phyloP scores from a whole-genome alignment of 495 filamentous ascomycete species.

The Penicillium paxilli region DNA sequence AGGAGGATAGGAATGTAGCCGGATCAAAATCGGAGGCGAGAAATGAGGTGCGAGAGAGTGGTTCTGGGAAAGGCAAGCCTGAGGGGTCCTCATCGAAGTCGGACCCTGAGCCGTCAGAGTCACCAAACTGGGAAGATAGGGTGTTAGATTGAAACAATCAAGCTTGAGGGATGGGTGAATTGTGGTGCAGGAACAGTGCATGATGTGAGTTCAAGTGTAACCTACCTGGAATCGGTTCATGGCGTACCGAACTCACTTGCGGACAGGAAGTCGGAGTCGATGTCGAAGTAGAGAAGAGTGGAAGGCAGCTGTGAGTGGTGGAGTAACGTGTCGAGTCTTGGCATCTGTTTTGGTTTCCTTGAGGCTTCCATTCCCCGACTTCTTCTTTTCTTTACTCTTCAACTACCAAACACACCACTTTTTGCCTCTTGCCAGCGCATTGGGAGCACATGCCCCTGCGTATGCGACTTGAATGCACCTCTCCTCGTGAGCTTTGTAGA shows the following conservation, averaged over 20 bases:
- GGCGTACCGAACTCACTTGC: constrained; percentile 6
- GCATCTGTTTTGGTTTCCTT: constrained; percentile 16
- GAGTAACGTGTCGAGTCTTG: constrained; percentile 25
- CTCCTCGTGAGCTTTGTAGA: constrained; percentile 17
- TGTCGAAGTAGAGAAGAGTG: background rate
- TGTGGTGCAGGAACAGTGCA: too few species aligned
- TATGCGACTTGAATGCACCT: constrained; percentile 21
- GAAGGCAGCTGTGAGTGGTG: constrained; percentile 13
- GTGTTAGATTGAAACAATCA: background rate
- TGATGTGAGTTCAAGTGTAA: background rate
- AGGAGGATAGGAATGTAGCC: constrained; percentile 75
- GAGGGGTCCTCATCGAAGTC: constrained; percentile 62
- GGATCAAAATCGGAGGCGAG: constrained; percentile 78
- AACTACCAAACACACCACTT: background rate
- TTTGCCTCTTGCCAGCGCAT: constrained; percentile 14
- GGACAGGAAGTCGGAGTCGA: too few species aligned
- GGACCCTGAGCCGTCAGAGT: constrained; percentile 51
- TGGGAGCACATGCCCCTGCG: constrained; percentile 13
- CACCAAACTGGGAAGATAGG: constrained; percentile 43
- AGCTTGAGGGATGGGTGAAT: background rate
- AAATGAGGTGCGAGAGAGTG: constrained; percentile 77
- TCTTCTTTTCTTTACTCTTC: background rate
- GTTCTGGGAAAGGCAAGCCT: constrained; percentile 78
- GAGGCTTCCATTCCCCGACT: background rate
- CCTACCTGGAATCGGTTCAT: constrained; percentile 31